Percentiles rank a stretch among this genome's conserved stretches.
phyloP scores from a whole-genome alignment of 2,329 filamentous ascomycete genomes.

The Fusarium concolor region DNA sequence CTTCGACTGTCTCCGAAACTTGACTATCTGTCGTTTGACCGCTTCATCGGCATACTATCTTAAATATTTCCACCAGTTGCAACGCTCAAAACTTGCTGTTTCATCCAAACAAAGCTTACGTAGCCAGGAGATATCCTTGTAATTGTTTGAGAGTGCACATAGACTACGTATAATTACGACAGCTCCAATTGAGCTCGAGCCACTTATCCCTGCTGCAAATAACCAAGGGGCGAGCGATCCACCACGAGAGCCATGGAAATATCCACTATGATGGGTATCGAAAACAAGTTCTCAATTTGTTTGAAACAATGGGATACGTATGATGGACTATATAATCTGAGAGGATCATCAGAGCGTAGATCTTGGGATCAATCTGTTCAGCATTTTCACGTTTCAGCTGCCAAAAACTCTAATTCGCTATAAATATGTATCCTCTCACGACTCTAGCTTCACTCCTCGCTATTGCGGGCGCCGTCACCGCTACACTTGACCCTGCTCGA shows the following conservation, averaged over 20 bases:
- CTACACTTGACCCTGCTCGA: slow-evolving; percentile 41
- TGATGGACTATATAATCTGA: slow-evolving; percentile 14
- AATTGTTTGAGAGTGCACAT: not conserved
- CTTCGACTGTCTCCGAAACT: not conserved
- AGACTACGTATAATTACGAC: not conserved
- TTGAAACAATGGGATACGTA: slow-evolving; percentile 20
- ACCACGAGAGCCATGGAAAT: not conserved
- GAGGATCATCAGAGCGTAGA: not conserved
- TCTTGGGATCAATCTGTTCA: not conserved
- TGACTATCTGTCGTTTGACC: not conserved
- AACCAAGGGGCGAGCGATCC: slow-evolving; percentile 11
- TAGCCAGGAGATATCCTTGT: not conserved
- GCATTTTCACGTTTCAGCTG: not conserved
- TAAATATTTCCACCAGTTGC: slow-evolving; percentile 27
- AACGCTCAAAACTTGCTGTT: not conserved
- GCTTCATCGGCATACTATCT: not conserved
- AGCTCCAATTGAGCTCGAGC: not conserved
- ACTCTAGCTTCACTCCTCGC: slow-evolving; percentile 39
- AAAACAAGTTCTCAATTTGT: slow-evolving; percentile 22
- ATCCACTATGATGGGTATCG: slow-evolving; percentile 27
- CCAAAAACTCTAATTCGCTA: not conserved
- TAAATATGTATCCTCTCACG: slow-evolving; percentile 38
- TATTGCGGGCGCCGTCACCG: slow-evolving; percentile 33
- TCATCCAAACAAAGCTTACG: too few species aligned
- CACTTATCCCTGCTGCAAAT: slow-evolving; percentile 18